Evolutionary conservation across 2,329 filamentous ascomycete species (phyloP), one percentile per base, ranked within the genome.

Genomic region (Arthrobotrys megalospora): DNA sequence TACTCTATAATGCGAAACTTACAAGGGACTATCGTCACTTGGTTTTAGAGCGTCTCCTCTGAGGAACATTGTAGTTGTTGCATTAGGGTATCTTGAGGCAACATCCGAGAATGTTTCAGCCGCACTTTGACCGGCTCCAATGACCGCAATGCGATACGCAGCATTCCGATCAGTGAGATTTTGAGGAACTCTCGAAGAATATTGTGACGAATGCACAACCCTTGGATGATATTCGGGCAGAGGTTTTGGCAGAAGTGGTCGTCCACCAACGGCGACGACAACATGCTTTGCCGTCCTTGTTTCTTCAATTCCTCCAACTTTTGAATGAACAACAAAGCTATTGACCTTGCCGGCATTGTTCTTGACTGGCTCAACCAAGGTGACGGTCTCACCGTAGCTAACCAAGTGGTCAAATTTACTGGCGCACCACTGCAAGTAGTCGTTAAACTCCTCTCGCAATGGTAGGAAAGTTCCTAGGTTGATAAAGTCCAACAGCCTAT

Each of bases 11-110:
- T 16, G 10, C 4, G 41, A 47, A 38, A 88, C 92, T 86, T 87
- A 94, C 92, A 98, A 98, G 16, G 95, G 96, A 67, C 93, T 97
- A 84, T 98, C 96, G 83, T 99, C 95, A 83, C 93, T 97, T 0
- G 95, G 95, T 81, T 92, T 90, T 77, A 99, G 85, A 71, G 95
- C 94, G 80, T 93, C 90, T 48, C 91, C 91, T 81, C 93, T 91
- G 87, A 97, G 95, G 76, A 97, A 86, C 72, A 99, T 85, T 41
- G 87, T 89, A 0, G 94, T 94, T 81, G 89, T 88, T 32, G 92
- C 90, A 83, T 95, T 94, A 45, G 94, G 94, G 83, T 96, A 97
- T 55, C 93, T 87, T 45, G 87, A 88, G 82, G 95, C 92, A 62
- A 98, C 86, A 84, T 97, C 94, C 86, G 93, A 92, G 86, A 96